Evolutionary conservation across 2,329 filamentous ascomycete genomes (phyloP).

Genomic region (Xylariomycetidae sp.): DNA sequence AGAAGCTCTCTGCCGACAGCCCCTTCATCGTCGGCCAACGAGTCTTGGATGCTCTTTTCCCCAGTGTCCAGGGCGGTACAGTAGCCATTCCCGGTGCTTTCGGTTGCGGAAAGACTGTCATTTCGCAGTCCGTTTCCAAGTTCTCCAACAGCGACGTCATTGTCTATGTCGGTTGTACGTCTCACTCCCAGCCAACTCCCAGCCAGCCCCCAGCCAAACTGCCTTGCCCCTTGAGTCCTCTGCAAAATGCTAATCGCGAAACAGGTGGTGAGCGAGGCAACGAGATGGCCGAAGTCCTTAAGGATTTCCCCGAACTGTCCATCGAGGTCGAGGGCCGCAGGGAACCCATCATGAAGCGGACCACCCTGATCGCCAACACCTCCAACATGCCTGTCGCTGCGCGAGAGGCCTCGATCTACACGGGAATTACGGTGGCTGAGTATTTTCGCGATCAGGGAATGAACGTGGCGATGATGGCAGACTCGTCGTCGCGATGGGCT

Average conservation of each 20-base stretch:
- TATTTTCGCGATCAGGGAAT: conserved; percentile 98
- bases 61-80: conserved; percentile 92
- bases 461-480: conserved; percentile 99
- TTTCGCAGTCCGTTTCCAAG: conserved; percentile 96
- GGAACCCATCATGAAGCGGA: conserved; percentile 99
- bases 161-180: conserved; percentile 71
- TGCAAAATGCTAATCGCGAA: conserved; percentile 3
- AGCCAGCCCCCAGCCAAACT: no score
- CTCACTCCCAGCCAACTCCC: not conserved
- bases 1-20: conserved; percentile 82
- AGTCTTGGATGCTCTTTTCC: conserved; percentile 93
- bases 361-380: conserved; percentile 95
- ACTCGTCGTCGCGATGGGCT: conserved; percentile 96
- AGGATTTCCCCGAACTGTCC: conserved; percentile 97
- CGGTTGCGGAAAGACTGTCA: conserved; percentile 98
- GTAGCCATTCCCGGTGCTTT: conserved; percentile 98
- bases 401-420: conserved; percentile 98
- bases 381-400: conserved; percentile 99
- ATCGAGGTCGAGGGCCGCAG: conserved; percentile 91
- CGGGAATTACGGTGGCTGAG: conserved; percentile 87
- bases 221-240: no score
- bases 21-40: conserved; percentile 96
- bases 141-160: conserved; percentile 99
- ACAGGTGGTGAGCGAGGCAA: conserved; percentile 79
- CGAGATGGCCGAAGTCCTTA: conserved; percentile 99